Conservation (phyloP, 768 basidiomycete genomes). For the Tricholoma bakamatsutake region DNA sequence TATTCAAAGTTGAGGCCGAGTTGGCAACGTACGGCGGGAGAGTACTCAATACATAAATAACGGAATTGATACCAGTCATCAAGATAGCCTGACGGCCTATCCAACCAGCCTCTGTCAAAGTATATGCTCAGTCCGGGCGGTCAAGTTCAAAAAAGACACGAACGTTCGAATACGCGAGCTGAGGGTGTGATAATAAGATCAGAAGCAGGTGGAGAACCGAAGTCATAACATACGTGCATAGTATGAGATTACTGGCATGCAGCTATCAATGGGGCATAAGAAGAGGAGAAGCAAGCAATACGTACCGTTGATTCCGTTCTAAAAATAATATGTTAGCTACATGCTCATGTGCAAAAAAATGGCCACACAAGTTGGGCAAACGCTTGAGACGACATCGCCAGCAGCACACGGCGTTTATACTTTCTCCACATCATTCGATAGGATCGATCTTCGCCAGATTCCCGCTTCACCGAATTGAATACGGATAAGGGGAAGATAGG, state of each 20-base stretch:
- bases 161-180: constrained; percentile 92
- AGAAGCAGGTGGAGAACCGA: not conserved
- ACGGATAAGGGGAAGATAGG: not conserved
- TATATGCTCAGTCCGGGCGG: not conserved
- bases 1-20: not conserved
- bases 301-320: constrained; percentile 95
- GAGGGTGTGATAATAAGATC: not conserved
- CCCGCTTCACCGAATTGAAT: constrained; percentile 42
- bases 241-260: constrained; percentile 77
- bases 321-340: not conserved
- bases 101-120: constrained; percentile 71
- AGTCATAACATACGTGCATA: constrained; percentile 68
- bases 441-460: constrained; percentile 66
- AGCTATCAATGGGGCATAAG: constrained; percentile 4
- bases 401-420: constrained; percentile 81
- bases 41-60: constrained; percentile 64
- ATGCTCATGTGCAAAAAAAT: constrained; percentile 5
- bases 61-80: constrained; percentile 84
- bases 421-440: constrained; percentile 82
- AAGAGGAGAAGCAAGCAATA: constrained; percentile 3
- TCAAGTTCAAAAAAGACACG: constrained; percentile 5
- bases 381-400: constrained; percentile 94
- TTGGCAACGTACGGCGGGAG: constrained; percentile 54
- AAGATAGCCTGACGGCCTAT: constrained; percentile 78
- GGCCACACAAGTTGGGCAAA: constrained; percentile 85